Evolutionary conservation across 2,329 filamentous ascomycete species (phyloP), one percentile per base, ranked within the genome.

Genomic region (Diaporthe sp.): DNA sequence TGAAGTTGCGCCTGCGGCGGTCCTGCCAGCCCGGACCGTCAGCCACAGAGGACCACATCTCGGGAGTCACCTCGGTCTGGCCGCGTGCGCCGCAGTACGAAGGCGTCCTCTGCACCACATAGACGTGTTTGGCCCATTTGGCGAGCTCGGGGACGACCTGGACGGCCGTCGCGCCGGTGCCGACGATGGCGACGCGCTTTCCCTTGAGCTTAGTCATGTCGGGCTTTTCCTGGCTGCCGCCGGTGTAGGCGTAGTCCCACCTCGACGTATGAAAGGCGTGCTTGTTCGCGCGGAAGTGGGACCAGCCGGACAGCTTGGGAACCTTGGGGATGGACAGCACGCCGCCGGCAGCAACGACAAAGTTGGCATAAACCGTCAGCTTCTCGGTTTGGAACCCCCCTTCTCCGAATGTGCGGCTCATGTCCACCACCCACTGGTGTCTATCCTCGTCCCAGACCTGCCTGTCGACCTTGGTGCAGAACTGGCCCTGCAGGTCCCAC

Each of bases 401-500:
- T n/a, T n/a, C 22, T 5, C 59, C 17, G 59, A 63, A 3, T 5
- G 35, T 25, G 35, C 17, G 35, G 10, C 7, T 42, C 35, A 63
- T 15, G 19, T 47, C 42, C 12, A 47, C 35, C 8, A 42, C 59
- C 59, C 59, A 63, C 32, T 63, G 35, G 15, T 39, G n/a, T 13
- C 35, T 47, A 6, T n/a, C 15, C 8, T 63, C 59, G 42, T 63
- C 59, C 59, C 59, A 63, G 0, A 27, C 30, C 17, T 39, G 42
- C 4, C 42, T 27, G 25, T 19, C 35, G n/a, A 63, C 32, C 42
- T 47, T 39, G 35, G 59, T 63, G 12, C 19, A 19, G 42, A 63
- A 63, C 53, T 86, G 73, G 3, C 80, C 81, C 17, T 81, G 79
- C 12, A 88, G 77, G 15, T 79, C 79, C 68, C 80, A 87, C 65